Evolutionary conservation across 768 basidiomycete species (phyloP), one percentile per base, ranked within the genome.

Genomic region (Lentinula raphanica): DNA sequence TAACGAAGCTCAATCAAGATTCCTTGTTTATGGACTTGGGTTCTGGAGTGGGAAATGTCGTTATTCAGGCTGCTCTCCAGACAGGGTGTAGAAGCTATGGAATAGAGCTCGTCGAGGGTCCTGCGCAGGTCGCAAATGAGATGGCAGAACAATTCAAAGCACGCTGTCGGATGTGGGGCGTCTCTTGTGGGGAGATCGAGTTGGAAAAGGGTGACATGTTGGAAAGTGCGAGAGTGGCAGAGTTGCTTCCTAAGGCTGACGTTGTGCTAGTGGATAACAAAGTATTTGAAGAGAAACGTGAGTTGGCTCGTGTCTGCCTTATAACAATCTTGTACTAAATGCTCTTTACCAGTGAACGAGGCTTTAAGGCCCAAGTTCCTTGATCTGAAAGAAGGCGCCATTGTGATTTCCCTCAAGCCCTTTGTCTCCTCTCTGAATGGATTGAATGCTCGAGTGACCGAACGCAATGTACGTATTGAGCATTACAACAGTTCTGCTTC

Each of bases 251-350:
- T 8, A 73, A 86, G 64, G 96, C 97, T 2, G 94, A 98, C 66
- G 92, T 99, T 1, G 87, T 99, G 7, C 74, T 98, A 60, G 88
- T 92, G 55, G 92, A 94, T 68, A 94, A 93, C 68, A 93, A 90
- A 71, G 88, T 89, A 1, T 94, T 93, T 67, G 77, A 80, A 60
- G 82, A 87, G 64, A 79, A 82, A 51, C 68, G 90, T 92, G 65
- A 76, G 88, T 84, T 7, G 3, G 29, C 55, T 60, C 55, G 50
- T 3, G 7, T 9, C 19, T 54, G 19, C 40, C 19, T n/a, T 53
- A 19, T 50, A 4, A 39, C 31, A 12, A 2, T 7, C 3, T 6
- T 27, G 32, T 40, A 29, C 58, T 38, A 11, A 46, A 13, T 3
- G 3, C 12, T 25, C 62, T 46, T 61, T 19, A 55, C 11, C 58